A percentile compares a stretch with the other conserved stretches of the same genome.
These are phyloP conservation scores for Dichotomocladium elegans DNA, from an alignment of 371 early-diverging fungal species.

Conservation along the genomic window DNA sequence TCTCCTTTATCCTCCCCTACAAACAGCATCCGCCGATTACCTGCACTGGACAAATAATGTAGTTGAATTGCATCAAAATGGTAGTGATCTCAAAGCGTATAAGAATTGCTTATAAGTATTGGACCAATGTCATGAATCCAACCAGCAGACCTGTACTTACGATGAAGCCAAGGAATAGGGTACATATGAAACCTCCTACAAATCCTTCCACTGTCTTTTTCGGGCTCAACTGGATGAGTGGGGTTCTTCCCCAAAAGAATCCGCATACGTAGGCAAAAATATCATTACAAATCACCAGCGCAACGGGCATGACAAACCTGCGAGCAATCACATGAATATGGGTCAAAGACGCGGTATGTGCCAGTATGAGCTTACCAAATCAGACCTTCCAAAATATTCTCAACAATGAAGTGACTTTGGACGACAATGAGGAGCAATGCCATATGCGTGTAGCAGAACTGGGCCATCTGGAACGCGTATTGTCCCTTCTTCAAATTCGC, in stretches of 20 bases:
- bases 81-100: constrained; percentile 19
- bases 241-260: constrained; percentile 92
- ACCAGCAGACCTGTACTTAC: constrained; percentile 28
- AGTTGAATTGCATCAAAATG: constrained; percentile 60
- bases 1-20: too few species aligned
- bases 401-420: constrained; percentile 91
- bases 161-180: constrained; percentile 82
- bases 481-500: constrained; percentile 87
- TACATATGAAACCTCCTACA: constrained; percentile 90
- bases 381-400: constrained; percentile 96
- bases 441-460: constrained; percentile 97
- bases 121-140: not conserved
- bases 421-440: constrained; percentile 84
- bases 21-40: too few species aligned
- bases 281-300: constrained; percentile 97
- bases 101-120: not conserved
- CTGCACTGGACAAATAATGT: constrained; percentile 86
- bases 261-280: constrained; percentile 97
- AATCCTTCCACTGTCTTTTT: constrained; percentile 99
- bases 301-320: constrained; percentile 82
- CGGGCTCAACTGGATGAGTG: constrained; percentile 91
- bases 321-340: not conserved
- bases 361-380: constrained; percentile 81
- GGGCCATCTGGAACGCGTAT: constrained; percentile 86
- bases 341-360: too few species aligned